phyloP scores from a whole-genome alignment of 208 protist genomes.

The Leptomonas pyrrhocoris region DNA sequence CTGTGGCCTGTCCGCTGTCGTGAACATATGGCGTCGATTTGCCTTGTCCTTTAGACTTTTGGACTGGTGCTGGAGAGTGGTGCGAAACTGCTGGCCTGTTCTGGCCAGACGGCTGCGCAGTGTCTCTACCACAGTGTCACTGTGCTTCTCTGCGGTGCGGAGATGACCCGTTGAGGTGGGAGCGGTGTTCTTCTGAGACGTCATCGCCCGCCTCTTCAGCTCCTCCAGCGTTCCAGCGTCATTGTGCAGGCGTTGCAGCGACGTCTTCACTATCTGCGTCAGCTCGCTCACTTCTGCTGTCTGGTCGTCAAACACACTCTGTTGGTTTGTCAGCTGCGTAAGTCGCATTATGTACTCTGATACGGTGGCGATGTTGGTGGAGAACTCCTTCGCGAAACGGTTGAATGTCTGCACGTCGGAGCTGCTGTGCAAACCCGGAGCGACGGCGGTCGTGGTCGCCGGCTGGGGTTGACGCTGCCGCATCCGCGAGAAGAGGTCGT shows the following conservation, averaged over 20 bases:
- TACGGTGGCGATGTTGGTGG: constrained; percentile 75
- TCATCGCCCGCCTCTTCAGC: constrained; percentile 67
- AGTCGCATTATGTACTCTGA: constrained; percentile 85
- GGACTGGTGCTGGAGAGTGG: constrained; percentile 79
- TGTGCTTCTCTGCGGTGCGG: constrained; percentile 43
- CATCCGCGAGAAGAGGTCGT: constrained; percentile 39
- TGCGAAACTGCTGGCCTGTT: constrained; percentile 86
- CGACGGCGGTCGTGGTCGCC: background rate
- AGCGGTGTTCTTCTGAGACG: constrained; percentile 47
- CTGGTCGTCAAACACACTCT: constrained; percentile 92
- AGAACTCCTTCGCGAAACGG: constrained; percentile 78
- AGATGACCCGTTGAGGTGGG: constrained; percentile 19
- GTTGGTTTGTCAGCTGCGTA: constrained; percentile 73
- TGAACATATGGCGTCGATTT: constrained; percentile 81
- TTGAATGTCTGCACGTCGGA: constrained; percentile 83
- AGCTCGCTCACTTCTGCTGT: constrained; percentile 75
- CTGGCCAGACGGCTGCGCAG: constrained; percentile 69
- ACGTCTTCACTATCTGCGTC: constrained; percentile 81
- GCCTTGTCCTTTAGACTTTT: constrained; percentile 77
- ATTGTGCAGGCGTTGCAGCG: constrained; percentile 78
- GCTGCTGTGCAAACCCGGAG: constrained; percentile 56
- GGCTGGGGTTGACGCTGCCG: constrained; percentile 13
- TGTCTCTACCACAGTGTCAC: constrained; percentile 77
- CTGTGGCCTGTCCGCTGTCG: constrained; percentile 71
- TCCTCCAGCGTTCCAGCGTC: constrained; percentile 78